Evolutionary conservation across 2,329 filamentous ascomycete species (phyloP), one percentile per base, ranked within the genome.

Genomic region (Grosmannia clavigera): DNA sequence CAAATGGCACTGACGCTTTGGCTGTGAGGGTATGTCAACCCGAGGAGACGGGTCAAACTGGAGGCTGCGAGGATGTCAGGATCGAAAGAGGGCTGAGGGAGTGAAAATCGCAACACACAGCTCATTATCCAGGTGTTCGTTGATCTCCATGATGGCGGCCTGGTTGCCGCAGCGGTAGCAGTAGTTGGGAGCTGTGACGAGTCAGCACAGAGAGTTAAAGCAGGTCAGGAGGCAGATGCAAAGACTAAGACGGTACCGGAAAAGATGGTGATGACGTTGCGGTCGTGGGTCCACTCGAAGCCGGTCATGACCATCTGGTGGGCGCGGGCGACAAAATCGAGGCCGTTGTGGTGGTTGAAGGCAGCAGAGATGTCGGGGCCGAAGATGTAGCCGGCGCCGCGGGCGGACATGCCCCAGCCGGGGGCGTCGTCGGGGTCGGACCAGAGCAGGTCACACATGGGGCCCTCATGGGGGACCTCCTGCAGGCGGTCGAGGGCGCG

Each of bases 221-320:
- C 22, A 22, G 22, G 22, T 22, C 22, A 7, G 25, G 48, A 51
- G 11, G 9, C 22, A 27, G 25, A 27, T 3, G 5, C 19, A 48
- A 25, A 31, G 16, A 53, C 27, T 33, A 19, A 33, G 29, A 53
- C 16, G 29, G 10, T 12, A 56, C 55, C 55, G 6, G 55, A 57
- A 25, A 57, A 57, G 22, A 57, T 57, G 25, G 55, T 57, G 27
- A 57, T 11, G 25, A 57, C 55, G 22, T 33, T 57, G 25, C 22
- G 12, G 12, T 57, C 55, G 19, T 57, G 55, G 27, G 55, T 29
- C 55, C 55, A 57, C 40, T 57, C 55, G 29, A 46, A 57, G 12
- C 55, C 55, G 25, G 35, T 29, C 55, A 57, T 57, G 40, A 57
- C 55, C 55, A 57, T 57, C 22, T 57, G 55, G 38, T 57, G 55